These are phyloP conservation scores for Hamamelis virginiana DNA, from an alignment of 164 flowering plant genomes.

Conservation along the genomic window DNA sequence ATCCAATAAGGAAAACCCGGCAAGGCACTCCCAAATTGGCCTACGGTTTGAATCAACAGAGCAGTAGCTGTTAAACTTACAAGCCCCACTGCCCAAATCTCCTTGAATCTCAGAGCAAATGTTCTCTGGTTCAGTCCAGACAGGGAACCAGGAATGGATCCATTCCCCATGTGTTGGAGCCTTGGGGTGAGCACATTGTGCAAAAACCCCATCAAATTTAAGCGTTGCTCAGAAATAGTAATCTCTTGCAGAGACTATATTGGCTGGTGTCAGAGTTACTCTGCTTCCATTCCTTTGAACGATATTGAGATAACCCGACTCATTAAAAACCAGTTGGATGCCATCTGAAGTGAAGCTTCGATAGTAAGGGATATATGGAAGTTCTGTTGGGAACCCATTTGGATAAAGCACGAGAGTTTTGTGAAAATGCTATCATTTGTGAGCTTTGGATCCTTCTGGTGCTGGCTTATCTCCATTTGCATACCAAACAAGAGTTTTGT, in stretches of 20 bases:
- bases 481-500: slow-evolving; percentile 3
- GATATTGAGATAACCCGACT: not conserved
- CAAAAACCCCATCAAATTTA: slow-evolving; percentile 4
- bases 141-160: not conserved
- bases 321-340: not conserved
- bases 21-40: slow-evolving; percentile 6
- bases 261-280: not conserved
- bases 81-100: slow-evolving; percentile 1
- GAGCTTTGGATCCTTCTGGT: not conserved
- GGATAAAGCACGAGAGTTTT: not conserved
- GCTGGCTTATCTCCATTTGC: slow-evolving; percentile 5
- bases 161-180: not conserved
- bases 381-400: not conserved
- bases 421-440: not conserved
- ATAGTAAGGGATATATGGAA: not conserved
- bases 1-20: not conserved
- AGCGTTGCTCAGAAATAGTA: not conserved
- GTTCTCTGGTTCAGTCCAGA: not conserved
- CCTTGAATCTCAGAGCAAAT: not conserved
- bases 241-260: not conserved
- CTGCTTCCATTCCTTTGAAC: not conserved
- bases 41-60: not conserved
- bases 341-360: not conserved
- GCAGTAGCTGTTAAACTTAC: slow-evolving; percentile 8
- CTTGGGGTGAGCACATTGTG: not conserved